These are phyloP conservation scores for Cynara cardunculus DNA, from an alignment of 129 eudicot genomes.

Conservation along the genomic window DNA sequence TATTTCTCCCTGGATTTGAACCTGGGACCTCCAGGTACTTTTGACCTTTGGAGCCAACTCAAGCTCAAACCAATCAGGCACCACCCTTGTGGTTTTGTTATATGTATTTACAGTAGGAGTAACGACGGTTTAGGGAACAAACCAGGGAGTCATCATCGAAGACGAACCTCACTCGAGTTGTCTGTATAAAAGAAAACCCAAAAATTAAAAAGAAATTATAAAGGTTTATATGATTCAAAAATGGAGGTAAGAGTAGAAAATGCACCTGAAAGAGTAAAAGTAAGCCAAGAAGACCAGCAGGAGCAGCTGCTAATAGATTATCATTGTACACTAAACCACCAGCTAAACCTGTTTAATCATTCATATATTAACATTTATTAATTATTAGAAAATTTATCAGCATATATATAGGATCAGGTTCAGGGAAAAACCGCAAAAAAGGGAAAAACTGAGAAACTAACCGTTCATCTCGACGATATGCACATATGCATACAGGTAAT, in stretches of 20 bases:
- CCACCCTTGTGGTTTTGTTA: too few species aligned
- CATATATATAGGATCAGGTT: too few species aligned
- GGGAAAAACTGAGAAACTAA: too few species aligned
- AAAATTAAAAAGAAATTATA: neutral
- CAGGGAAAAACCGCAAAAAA: too few species aligned
- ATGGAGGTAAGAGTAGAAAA: neutral
- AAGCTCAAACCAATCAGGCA: too few species aligned
- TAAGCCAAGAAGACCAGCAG: constrained; percentile 86
- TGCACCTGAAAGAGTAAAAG: constrained; percentile 86
- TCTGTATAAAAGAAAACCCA: constrained; percentile 36
- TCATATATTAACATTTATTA: neutral
- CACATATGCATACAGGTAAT: too few species aligned
- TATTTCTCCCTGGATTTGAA: too few species aligned
- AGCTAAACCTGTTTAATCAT: constrained; percentile 51
- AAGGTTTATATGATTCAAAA: neutral
- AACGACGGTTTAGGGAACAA: constrained; percentile 28
- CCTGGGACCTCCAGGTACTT: too few species aligned
- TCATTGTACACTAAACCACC: constrained; percentile 76
- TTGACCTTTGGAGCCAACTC: too few species aligned
- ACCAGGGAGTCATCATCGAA: constrained; percentile 91
- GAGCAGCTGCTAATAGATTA: constrained; percentile 79
- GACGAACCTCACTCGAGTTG: constrained; percentile 97
- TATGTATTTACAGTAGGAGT: neutral
- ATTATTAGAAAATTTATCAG: neutral
- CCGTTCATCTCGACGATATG: too few species aligned